These are phyloP conservation scores for Endocarpon pusillum DNA, from an alignment of 495 filamentous ascomycete genomes.

Conservation along the genomic window DNA sequence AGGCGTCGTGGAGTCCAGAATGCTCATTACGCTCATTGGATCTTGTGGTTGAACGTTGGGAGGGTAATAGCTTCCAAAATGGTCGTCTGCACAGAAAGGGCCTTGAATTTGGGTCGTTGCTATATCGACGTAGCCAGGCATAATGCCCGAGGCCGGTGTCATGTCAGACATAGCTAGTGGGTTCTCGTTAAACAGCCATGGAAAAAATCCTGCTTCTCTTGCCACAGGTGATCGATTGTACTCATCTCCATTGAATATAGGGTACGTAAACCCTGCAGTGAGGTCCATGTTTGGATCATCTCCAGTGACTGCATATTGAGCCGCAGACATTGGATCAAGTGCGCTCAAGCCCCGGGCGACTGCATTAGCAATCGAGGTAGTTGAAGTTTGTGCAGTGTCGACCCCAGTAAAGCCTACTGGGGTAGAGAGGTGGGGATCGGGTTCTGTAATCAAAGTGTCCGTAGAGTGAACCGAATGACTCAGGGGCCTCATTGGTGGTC, in stretches of 20 bases:
- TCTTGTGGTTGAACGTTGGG: slow-evolving; percentile 34
- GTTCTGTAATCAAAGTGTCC: too few species aligned
- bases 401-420: too few species aligned
- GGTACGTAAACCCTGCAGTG: slow-evolving; percentile 52
- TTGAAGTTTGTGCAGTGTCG: too few species aligned
- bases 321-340: slow-evolving; percentile 19
- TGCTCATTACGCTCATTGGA: slow-evolving; percentile 82
- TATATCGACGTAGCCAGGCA: slow-evolving; percentile 30
- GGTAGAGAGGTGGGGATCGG: too few species aligned
- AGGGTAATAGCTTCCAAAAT: slow-evolving; percentile 20
- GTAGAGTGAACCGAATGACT: too few species aligned
- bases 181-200: slow-evolving; percentile 71
- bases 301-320: slow-evolving; percentile 20
- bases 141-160: slow-evolving; percentile 17
- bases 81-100: slow-evolving; percentile 25
- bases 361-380: neutral
- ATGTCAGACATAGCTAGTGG: slow-evolving; percentile 15
- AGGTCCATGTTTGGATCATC: slow-evolving; percentile 37
- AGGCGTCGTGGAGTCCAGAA: slow-evolving; percentile 61
- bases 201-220: slow-evolving; percentile 83
- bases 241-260: slow-evolving; percentile 68
- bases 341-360: slow-evolving; percentile 3
- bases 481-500: too few species aligned
- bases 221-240: slow-evolving; percentile 73
- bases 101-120: slow-evolving; percentile 22